Base-by-base conservation (phyloP, 2,329 filamentous ascomycete genomes). In the Hymenoscyphus repandus region DNA sequence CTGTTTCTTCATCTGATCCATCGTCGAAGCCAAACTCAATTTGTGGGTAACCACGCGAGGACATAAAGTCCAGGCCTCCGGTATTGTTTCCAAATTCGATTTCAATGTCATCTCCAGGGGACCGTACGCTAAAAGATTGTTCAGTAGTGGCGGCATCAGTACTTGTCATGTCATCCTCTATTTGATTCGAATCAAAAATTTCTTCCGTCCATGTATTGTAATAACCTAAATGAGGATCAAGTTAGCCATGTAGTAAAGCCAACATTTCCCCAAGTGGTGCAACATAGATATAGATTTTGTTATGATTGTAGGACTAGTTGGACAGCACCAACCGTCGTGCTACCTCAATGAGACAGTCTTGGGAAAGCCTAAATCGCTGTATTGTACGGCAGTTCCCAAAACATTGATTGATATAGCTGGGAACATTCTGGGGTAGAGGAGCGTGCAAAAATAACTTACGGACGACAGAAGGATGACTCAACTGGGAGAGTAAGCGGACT, bases 171-270 rank as follows among this genome's bases (percentile, higher is more conserved):
- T 83, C 80, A 22, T 74, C 78, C 37, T 85, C 83, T 0, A 76
- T 77, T 9, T 78, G 76, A 2, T 71, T 67, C 33, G 70, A 64
- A 51, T 83, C 77, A 5, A 71, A 68, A 13, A 81, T 67, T 60
- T 91, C 85, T 66, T 97, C 92, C 1, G 93, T 81, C 93, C 93
- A 99, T 2, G 93, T 91, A 49, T 90, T 91, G 69, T 91, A 96
- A 67, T 99, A 99, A 41, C 93, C 83, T 51, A 96, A 27, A 27
- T 4, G n/a, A n/a, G n/a, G n/a, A n/a, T n/a, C n/a, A 27, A 27
- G 7, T 27, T 27, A 27, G 22, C 22, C 22, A 27, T 4, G 22
- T 4, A 27, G 22, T 27, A 27, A 27, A 27, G 22, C 22, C 22
- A 27, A 27, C 22, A 27, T 4, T 27, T 7, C 22, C 22, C 22